Conservation (phyloP, 2,329 filamentous ascomycete species). For the Monosporascus sp. region DNA sequence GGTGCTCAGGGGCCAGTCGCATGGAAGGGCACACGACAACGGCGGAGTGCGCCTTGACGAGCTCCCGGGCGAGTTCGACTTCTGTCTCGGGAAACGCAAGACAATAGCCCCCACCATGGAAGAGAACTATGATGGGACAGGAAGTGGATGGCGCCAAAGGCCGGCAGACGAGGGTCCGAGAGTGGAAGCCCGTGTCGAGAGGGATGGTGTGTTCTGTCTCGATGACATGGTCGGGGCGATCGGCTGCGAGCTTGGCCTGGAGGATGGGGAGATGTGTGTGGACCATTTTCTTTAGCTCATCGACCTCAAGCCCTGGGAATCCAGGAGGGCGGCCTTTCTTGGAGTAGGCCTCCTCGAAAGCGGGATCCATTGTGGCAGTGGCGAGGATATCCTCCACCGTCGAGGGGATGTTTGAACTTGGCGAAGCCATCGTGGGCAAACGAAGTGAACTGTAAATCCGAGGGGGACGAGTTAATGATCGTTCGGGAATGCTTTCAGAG, state of each 20-base stretch:
- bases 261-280: conserved; percentile 1
- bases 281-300: not conserved
- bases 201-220: conserved; percentile 6
- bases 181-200: conserved; percentile 3
- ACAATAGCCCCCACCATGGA: conserved; percentile 11
- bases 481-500: no score
- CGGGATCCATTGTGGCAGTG: conserved; percentile 6
- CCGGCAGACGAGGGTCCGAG: conserved; percentile 7
- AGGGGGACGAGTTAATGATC: no score
- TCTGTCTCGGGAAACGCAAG: conserved; percentile 10
- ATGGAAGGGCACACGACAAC: conserved; percentile 6
- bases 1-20: conserved; percentile 2
- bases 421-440: no score
- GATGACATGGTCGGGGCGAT: conserved; percentile 3
- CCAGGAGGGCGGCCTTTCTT: conserved; percentile 4
- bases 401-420: no score
- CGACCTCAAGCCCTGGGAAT: not conserved
- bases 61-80: conserved; percentile 5
- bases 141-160: not conserved
- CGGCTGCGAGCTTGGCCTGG: not conserved
- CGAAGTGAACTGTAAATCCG: no score
- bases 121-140: conserved; percentile 9
- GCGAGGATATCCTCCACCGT: conserved; percentile 6
- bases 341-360: conserved; percentile 9
- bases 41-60: conserved; percentile 6